Conservation (phyloP, 2,329 filamentous ascomycete genomes). For the Trichophyton verrucosum region DNA sequence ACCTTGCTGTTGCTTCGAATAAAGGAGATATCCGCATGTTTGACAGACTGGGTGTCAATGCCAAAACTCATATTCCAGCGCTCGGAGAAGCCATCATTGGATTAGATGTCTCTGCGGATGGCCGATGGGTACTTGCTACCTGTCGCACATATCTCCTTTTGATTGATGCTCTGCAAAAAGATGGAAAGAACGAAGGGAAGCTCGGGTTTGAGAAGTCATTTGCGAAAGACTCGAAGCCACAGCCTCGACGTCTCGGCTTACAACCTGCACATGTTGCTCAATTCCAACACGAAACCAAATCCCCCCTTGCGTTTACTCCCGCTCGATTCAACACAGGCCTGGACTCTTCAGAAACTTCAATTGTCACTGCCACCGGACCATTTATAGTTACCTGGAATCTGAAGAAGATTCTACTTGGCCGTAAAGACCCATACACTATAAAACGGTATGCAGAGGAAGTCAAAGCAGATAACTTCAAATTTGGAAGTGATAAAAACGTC, state of each 20-base stretch:
- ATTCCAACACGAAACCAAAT: slow-evolving; percentile 91
- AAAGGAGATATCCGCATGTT: slow-evolving; percentile 97
- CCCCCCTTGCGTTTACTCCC: slow-evolving; percentile 72
- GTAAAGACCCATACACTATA: slow-evolving; percentile 85
- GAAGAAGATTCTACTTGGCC: slow-evolving; percentile 71
- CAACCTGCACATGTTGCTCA: slow-evolving; percentile 90
- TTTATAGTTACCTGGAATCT: slow-evolving; percentile 96
- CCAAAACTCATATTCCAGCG: slow-evolving; percentile 92
- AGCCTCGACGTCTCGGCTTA: slow-evolving; percentile 77
- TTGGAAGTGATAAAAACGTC: slow-evolving; percentile 92
- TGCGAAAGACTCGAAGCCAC: slow-evolving; percentile 82
- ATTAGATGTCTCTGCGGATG: slow-evolving; percentile 88
- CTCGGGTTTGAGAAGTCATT: slow-evolving; percentile 95
- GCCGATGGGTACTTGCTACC: slow-evolving; percentile 88
- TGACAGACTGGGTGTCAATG: slow-evolving; percentile 89
- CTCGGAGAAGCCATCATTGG: slow-evolving; percentile 91
- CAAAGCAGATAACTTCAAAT: slow-evolving; percentile 97
- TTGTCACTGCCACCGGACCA: slow-evolving; percentile 90
- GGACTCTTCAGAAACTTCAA: slow-evolving; percentile 72
- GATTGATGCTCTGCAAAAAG: slow-evolving; percentile 79
- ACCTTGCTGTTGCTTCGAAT: slow-evolving; percentile 91
- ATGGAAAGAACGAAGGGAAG: slow-evolving; percentile 92
- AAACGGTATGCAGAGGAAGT: slow-evolving; percentile 93
- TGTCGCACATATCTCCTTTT: slow-evolving; percentile 90
- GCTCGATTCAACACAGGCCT: slow-evolving; percentile 89